A percentile compares a stretch with the other conserved stretches of the same genome.
phyloP scores from a whole-genome alignment of 768 basidiomycete genomes.

The Rossbeevera mucosa region DNA sequence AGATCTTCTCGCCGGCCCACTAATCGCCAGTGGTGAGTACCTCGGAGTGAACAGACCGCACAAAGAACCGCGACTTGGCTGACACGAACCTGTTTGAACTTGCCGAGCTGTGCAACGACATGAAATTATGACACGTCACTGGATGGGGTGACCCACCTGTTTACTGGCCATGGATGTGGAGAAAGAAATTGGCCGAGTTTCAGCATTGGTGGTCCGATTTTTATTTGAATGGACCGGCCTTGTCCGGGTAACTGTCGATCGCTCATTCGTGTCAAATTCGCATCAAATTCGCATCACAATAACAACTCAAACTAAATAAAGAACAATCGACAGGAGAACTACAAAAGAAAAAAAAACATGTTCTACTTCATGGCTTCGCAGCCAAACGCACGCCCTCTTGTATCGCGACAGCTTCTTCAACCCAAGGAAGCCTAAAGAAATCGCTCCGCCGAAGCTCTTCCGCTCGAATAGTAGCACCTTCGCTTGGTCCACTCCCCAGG shows the following conservation, averaged over 20 bases:
- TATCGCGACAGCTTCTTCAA: conserved; percentile 80
- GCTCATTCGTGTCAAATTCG: background rate
- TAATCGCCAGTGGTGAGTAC: conserved; percentile 31
- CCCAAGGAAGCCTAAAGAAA: conserved; percentile 91
- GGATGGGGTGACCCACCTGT: conserved; percentile 41
- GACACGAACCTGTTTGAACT: conserved; percentile 63
- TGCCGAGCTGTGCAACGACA: conserved; percentile 54
- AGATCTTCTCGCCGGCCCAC: conserved; percentile 91
- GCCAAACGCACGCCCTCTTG: conserved; percentile 78
- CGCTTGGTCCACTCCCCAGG: conserved; percentile 81
- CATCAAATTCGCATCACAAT: background rate
- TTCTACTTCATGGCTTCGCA: conserved; percentile 35
- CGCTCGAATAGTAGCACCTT: conserved; percentile 74
- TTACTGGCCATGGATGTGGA: conserved; percentile 55
- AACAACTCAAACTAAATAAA: background rate
- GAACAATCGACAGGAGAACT: conserved; percentile 2
- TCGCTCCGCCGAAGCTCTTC: conserved; percentile 87
- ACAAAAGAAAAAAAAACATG: background rate
- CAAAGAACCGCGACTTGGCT: conserved; percentile 1
- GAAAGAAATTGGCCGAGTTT: background rate
- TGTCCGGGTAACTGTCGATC: conserved; percentile 12
- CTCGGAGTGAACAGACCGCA: conserved; percentile 14
- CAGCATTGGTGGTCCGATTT: conserved; percentile 11
- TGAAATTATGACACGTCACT: background rate
- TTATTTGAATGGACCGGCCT: conserved; percentile 17